phyloP scores from a whole-genome alignment of 495 filamentous ascomycete species.

The Aspergillus haitiensis region DNA sequence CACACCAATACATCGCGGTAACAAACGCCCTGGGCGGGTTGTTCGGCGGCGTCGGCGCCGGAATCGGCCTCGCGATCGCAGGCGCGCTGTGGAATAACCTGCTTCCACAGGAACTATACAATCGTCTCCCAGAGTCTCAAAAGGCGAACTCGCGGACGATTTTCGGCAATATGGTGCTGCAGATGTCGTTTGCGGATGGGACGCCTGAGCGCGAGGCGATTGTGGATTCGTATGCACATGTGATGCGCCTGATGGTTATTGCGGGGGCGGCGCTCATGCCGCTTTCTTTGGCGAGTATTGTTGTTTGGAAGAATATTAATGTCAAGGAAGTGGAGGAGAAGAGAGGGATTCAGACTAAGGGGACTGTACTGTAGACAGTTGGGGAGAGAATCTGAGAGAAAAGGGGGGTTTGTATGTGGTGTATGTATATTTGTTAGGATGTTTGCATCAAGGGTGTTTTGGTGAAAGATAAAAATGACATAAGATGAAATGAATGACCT shows the following conservation, averaged over 20 bases:
- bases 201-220: constrained; percentile 52
- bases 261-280: constrained; percentile 43
- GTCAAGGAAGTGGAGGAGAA: constrained; percentile 43
- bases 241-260: constrained; percentile 56
- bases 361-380: constrained; percentile 15
- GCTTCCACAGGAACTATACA: constrained; percentile 52
- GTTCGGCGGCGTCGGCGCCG: constrained; percentile 61
- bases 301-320: constrained; percentile 54
- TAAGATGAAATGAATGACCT: too few species aligned
- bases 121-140: constrained; percentile 51
- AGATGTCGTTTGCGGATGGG: constrained; percentile 53
- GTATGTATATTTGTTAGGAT: not conserved
- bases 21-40: constrained; percentile 61
- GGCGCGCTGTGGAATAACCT: constrained; percentile 63
- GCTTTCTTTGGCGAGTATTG: constrained; percentile 41
- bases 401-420: not conserved
- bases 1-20: constrained; percentile 63
- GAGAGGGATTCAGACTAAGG: constrained; percentile 18
- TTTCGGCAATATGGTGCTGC: constrained; percentile 45
- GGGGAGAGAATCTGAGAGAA: too few species aligned
- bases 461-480: too few species aligned
- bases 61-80: constrained; percentile 59
- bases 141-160: constrained; percentile 43
- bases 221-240: constrained; percentile 51
- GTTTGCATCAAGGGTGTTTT: not conserved